These are phyloP conservation scores for Camelina neglecta DNA, from an alignment of 345 rosid species.

Conservation along the genomic window DNA sequence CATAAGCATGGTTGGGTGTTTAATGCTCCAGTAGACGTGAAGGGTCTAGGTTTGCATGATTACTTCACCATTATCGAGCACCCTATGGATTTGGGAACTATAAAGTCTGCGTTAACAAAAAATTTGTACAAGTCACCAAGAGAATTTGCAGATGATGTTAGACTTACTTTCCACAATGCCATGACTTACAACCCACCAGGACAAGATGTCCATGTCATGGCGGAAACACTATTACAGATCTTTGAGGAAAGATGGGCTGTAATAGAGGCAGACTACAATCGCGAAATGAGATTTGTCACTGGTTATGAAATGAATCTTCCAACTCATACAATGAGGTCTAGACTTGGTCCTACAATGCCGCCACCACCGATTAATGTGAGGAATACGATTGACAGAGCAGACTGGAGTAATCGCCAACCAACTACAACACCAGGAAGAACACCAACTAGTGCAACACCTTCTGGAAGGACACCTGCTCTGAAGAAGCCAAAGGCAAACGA, in stretches of 20 bases:
- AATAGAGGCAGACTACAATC: conserved; percentile 81
- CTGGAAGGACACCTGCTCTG: conserved; percentile 80
- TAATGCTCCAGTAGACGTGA: conserved; percentile 87
- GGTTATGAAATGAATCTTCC: conserved; percentile 64
- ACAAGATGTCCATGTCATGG: conserved; percentile 97
- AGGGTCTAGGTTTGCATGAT: conserved; percentile 82
- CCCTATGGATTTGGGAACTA: conserved; percentile 97
- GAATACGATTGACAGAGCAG: conserved; percentile 79
- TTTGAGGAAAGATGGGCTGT: conserved; percentile 91
- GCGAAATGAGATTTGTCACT: conserved; percentile 61
- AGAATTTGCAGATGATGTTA: conserved; percentile 97
- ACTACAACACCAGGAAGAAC: conserved; percentile 60
- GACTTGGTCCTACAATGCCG: conserved; percentile 60
- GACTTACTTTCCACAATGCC: conserved; percentile 95
- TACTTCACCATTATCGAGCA: conserved; percentile 76
- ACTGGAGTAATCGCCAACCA: conserved; percentile 60
- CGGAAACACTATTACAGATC: conserved; percentile 63
- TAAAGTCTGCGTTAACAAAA: conserved; percentile 69
- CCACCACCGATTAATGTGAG: conserved; percentile 78
- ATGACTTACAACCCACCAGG: conserved; percentile 95
- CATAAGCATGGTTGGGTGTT: conserved; percentile 98
- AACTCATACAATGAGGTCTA: conserved; percentile 58
- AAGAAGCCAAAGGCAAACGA: conserved; percentile 98
- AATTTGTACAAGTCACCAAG: conserved; percentile 88
- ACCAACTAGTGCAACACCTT: conserved; percentile 69